Evolutionary conservation across 1,139 yeast species (phyloP), one percentile per base, ranked within the genome.

Genomic region (Lodderomyces metapsilosis): DNA sequence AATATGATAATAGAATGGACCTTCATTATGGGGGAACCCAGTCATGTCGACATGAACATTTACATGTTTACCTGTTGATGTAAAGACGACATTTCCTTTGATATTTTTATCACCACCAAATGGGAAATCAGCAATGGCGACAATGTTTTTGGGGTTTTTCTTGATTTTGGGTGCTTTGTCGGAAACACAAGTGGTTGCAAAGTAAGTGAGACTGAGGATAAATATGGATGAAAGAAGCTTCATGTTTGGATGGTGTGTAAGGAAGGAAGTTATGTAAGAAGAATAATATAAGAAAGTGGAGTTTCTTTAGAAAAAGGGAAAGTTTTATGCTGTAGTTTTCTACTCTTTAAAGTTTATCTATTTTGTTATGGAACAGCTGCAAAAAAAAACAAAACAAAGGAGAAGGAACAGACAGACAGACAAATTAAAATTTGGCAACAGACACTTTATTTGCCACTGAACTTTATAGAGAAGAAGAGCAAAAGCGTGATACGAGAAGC

Each of bases 81-180:
- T 71, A 59, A 66, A 79, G 50, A 75, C 71, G 47, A 78, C 64
- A 44, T 73, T 70, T n/a, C 84, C 83, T 42, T 62, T 62, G 33
- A 74, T 65, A 10, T 55, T 56, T 40, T 59, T 58, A 39, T 66
- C 60, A 37, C 66, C 64, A 21, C 74, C 76, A 45, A 58, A 58
- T 10, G 83, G 82, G 55, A 79, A 78, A 51, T 76, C 82, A 16
- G 84, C 84, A 50, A 78, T 61, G 16, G 80, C 82, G 40, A 76
- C 72, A 30, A 75, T 70, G 46, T 73, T 66, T 33, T 60, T 65
- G 17, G 82, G 75, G 50, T 71, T 71, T 43, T 52, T 56, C 40
- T 58, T 62, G 56, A 63, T 67, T 56, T 58, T 66, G 42, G 66
- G 74, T 2, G 70, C 79, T 50, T 54, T 61, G 23, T 42, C 44